These are phyloP conservation scores for Penicillium sp. DNA, from an alignment of 2,329 filamentous ascomycete species.

Conservation along the genomic window DNA sequence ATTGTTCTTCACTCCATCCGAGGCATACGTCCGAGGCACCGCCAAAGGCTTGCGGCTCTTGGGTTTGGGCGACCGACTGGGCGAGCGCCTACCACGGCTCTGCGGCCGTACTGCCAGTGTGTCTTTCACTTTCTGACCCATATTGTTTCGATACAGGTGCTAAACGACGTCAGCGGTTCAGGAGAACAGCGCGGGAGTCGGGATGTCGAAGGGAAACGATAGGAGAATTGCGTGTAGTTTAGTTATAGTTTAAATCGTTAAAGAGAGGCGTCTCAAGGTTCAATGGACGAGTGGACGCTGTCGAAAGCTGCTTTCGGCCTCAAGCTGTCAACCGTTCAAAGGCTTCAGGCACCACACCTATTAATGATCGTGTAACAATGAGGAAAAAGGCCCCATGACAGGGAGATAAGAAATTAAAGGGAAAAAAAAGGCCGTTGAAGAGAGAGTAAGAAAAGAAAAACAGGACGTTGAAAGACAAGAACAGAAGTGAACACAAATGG, in stretches of 20 bases:
- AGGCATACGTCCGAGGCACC: constrained; percentile 44
- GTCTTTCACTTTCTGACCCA: constrained; percentile 35
- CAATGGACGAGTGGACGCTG: constrained; percentile 8
- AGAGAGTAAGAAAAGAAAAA: constrained; percentile 22
- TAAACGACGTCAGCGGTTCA: constrained; percentile 9
- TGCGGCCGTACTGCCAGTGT: constrained; percentile 39
- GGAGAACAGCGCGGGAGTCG: constrained; percentile 8
- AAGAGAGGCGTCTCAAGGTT: neutral
- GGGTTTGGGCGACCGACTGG: constrained; percentile 40
- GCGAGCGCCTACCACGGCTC: constrained; percentile 35
- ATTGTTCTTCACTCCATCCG: constrained; percentile 69
- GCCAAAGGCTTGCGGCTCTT: constrained; percentile 36
- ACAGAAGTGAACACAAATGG: constrained; percentile 31
- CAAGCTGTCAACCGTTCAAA: constrained; percentile 19
- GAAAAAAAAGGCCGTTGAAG: constrained; percentile 19
- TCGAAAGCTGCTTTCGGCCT: constrained; percentile 11
- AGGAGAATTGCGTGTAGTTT: constrained; percentile 1
- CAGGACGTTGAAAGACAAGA: constrained; percentile 21
- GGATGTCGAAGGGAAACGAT: constrained; percentile 2
- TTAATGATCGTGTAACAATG: constrained; percentile 40
- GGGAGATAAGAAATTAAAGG: constrained; percentile 21
- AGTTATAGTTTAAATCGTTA: neutral
- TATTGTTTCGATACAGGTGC: constrained; percentile 16
- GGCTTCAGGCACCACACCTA: constrained; percentile 16
- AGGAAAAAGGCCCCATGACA: constrained; percentile 37